Evolutionary conservation across 768 basidiomycete genomes (phyloP).

Genomic region (Lactifluus subvellereus): DNA sequence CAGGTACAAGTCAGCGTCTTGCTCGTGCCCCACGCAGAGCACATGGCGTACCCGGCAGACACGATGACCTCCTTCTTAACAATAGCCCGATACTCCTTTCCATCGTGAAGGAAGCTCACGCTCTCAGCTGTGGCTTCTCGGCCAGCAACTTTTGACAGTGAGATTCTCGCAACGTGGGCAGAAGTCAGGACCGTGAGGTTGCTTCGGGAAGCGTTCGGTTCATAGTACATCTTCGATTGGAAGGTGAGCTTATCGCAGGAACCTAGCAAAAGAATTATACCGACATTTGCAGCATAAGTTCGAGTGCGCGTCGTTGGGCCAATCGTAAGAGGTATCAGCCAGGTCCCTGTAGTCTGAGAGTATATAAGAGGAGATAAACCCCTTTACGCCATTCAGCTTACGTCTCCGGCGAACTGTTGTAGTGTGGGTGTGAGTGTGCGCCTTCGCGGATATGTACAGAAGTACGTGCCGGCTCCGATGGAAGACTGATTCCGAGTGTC

Average conservation of each 20-base stretch:
- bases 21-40: no score
- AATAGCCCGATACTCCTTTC: conserved; percentile 8
- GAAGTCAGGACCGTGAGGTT: conserved; percentile 26
- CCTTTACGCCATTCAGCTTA: neutral
- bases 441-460: neutral
- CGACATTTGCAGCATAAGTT: conserved; percentile 19
- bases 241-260: neutral
- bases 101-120: conserved; percentile 16
- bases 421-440: neutral
- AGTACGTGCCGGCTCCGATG: conserved; percentile 5
- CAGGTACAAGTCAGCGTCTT: neutral
- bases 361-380: neutral
- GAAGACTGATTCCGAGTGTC: neutral
- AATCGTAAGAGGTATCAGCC: conserved; percentile 12
- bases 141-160: neutral
- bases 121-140: conserved; percentile 4
- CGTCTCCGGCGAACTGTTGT: conserved; percentile 17
- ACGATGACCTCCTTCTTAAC: conserved; percentile 19
- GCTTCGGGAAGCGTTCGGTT: conserved; percentile 22
- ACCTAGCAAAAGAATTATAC: neutral
- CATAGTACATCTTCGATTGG: conserved; percentile 21
- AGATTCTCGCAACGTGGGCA: conserved; percentile 16
- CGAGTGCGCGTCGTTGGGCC: conserved; percentile 5
- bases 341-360: conserved; percentile 12
- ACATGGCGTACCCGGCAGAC: conserved; percentile 17